Base-by-base conservation (phyloP, 2,329 filamentous ascomycete genomes). In the Talaromyces rugulosus region DNA sequence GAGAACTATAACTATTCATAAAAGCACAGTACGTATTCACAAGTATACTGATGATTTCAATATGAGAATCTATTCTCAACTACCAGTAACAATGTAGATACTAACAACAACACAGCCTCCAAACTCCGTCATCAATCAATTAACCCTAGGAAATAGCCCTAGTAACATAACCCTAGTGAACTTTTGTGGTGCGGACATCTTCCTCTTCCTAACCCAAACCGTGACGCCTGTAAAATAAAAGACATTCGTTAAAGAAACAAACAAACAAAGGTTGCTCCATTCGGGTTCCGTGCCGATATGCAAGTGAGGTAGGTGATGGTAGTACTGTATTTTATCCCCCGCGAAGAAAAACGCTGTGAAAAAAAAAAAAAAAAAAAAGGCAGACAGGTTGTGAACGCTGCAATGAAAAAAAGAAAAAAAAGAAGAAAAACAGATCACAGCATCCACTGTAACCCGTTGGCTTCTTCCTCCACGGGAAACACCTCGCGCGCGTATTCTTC, bases 381-480 rank as follows among this genome's bases (percentile, higher is more conserved):
- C 33, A 34, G 33, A 34, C 33, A 34, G 33, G 23, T 23, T 34
- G 33, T 34, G 34, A 36, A 36, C 34, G 34, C 34, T 47, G 42
- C 42, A 47, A 44, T 23, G 16, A 12, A n/a, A 34, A 18, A 58
- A 54, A 27, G 14, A 0, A 36, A 33, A 12, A 31, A 12, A 28
- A 16, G 23, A 11, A 12, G 9, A 23, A 31, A 33, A 5, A 14
- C 12, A 58, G 6, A 51, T 61, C n/a, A 78, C 58, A 78, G 66
- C 94, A 97, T 98, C 95, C 95, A 99, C 16, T 89, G 91, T 71
- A 95, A 79, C 5, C 94, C 94, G 73, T 98, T 98, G 34, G 92
- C 92, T 68, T 93, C 89, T 78, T 99, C 95, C 75, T 99, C 95
- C 12, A 97, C 84, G 0, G 92, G 91, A 70, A 98, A 98, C 31